These are phyloP conservation scores for Cercospora sojina DNA, from an alignment of 2,329 filamentous ascomycete genomes.

Conservation along the genomic window DNA sequence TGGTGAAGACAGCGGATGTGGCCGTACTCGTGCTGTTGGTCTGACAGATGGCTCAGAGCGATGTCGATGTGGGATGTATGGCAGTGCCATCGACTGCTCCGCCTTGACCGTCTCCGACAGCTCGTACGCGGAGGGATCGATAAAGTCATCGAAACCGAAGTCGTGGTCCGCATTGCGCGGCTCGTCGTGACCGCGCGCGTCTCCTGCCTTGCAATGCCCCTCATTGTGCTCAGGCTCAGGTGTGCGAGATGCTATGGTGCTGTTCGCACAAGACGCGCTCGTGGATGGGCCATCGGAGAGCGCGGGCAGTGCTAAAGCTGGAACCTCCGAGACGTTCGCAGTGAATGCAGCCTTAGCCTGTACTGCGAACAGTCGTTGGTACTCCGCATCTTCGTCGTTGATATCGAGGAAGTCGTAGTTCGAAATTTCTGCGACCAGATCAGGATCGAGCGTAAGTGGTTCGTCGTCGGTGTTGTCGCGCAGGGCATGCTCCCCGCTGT, in stretches of 20 bases:
- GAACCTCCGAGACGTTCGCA: neutral
- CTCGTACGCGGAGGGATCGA: conserved; percentile 2
- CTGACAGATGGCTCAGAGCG: neutral
- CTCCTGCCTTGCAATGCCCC: neutral
- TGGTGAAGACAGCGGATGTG: neutral
- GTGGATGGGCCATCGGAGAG: neutral
- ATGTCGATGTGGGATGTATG: neutral
- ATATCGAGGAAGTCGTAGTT: neutral
- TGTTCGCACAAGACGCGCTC: neutral
- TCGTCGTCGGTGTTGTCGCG: neutral
- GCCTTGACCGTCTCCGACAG: neutral
- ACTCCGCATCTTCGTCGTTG: neutral
- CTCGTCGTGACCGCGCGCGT: neutral
- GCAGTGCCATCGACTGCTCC: neutral
- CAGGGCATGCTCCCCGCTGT: neutral
- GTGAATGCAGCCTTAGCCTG: neutral
- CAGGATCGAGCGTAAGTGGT: neutral
- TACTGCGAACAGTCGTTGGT: neutral
- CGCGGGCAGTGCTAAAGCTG: neutral
- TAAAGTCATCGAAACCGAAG: neutral
- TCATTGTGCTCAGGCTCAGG: neutral
- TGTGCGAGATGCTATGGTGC: neutral
- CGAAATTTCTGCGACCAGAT: neutral
- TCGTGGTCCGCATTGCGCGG: neutral
- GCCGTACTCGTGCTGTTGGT: neutral